These are phyloP conservation scores for Hawksworthiomyces lignivorus DNA, from an alignment of 2,329 filamentous ascomycete genomes.

Conservation along the genomic window DNA sequence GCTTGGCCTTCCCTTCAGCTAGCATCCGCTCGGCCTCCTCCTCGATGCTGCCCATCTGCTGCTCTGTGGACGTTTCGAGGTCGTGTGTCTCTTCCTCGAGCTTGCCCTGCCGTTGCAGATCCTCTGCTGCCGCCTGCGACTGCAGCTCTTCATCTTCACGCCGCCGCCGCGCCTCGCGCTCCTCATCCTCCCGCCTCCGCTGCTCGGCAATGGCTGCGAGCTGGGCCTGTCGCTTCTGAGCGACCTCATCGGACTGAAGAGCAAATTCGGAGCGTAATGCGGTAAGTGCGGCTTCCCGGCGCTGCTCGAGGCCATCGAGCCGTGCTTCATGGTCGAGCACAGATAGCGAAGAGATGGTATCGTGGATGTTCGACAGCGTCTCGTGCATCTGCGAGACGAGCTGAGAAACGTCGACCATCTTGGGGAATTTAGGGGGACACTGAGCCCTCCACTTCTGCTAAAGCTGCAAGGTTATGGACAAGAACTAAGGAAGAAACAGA, in stretches of 20 bases:
- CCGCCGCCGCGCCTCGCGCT: conserved; percentile 27
- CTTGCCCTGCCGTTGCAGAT: conserved; percentile 22
- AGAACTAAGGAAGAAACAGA: too few species aligned
- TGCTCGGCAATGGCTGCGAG: conserved; percentile 26
- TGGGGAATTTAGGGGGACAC: too few species aligned
- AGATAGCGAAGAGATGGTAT: conserved; percentile 27
- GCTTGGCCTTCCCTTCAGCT: conserved; percentile 24
- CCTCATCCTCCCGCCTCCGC: conserved; percentile 34
- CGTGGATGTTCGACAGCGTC: conserved; percentile 31
- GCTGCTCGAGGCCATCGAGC: conserved; percentile 32
- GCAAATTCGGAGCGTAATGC: conserved; percentile 24
- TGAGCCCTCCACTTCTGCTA: too few species aligned
- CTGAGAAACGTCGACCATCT: conserved; percentile 26
- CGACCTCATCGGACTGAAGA: conserved; percentile 23
- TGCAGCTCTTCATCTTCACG: conserved; percentile 29
- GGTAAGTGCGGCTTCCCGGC: conserved; percentile 27
- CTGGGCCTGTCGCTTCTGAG: conserved; percentile 22
- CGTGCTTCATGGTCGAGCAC: conserved; percentile 25
- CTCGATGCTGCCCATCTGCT: conserved; percentile 27
- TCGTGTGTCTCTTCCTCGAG: conserved; percentile 22
- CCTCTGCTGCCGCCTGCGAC: conserved; percentile 21
- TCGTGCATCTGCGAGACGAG: conserved; percentile 36
- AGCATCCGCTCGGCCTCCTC: conserved; percentile 22
- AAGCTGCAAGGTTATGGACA: too few species aligned
- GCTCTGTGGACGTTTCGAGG: conserved; percentile 29